These are phyloP conservation scores for Colletotrichum echinochloae DNA, from an alignment of 2,329 filamentous ascomycete genomes.

Conservation along the genomic window DNA sequence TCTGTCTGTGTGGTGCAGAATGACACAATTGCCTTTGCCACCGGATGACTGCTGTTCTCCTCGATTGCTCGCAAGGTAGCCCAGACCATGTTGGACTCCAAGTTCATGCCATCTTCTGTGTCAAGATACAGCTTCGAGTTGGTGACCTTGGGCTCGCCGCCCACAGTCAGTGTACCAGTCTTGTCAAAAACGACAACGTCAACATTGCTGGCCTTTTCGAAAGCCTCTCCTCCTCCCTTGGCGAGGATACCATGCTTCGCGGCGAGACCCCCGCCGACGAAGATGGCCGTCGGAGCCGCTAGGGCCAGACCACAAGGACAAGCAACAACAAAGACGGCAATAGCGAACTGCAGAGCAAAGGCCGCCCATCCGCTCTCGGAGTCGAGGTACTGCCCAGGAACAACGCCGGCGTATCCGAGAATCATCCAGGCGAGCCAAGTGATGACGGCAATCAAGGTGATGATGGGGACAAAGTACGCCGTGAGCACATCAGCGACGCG, in stretches of 20 bases:
- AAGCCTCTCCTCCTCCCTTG: constrained; percentile 86
- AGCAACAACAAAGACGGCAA: constrained; percentile 87
- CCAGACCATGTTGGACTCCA: constrained; percentile 52
- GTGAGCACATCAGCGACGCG: constrained; percentile 79
- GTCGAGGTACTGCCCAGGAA: constrained; percentile 69
- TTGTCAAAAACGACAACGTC: constrained; percentile 90
- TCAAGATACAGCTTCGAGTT: constrained; percentile 59
- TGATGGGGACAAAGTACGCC: constrained; percentile 80
- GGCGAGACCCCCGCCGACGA: constrained; percentile 83
- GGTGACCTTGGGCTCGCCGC: constrained; percentile 78
- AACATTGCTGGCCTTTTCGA: constrained; percentile 83
- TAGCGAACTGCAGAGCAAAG: constrained; percentile 85
- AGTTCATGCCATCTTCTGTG: constrained; percentile 41
- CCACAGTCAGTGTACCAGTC: constrained; percentile 83
- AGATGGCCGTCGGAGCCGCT: constrained; percentile 87
- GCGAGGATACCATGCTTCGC: constrained; percentile 84
- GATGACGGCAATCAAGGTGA: constrained; percentile 75
- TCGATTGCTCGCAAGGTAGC: constrained; percentile 72
- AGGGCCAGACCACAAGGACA: constrained; percentile 87
- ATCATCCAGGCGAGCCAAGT: constrained; percentile 80
- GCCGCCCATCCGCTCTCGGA: constrained; percentile 74
- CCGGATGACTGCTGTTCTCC: constrained; percentile 78
- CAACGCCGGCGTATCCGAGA: constrained; percentile 68
- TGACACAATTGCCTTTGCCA: constrained; percentile 76
- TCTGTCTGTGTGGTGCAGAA: constrained; percentile 64